phyloP scores from a whole-genome alignment of 805 yeast species.

The Cephaloascus albidus region DNA sequence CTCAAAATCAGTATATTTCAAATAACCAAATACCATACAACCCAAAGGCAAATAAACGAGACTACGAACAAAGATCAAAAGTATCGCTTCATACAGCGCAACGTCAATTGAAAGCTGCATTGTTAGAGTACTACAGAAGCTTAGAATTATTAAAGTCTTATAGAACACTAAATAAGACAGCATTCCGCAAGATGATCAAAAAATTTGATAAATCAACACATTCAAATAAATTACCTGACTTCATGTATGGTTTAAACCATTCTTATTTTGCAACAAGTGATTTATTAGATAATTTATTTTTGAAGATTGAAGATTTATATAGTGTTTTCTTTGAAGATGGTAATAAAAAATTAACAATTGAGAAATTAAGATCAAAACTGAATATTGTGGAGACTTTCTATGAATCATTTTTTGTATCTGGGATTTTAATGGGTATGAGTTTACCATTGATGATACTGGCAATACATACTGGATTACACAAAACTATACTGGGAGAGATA shows the following conservation, averaged over 20 bases:
- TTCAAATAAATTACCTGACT: conserved; percentile 31
- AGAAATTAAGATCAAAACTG: conserved; percentile 48
- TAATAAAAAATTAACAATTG: conserved; percentile 62
- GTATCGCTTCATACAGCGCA: conserved; percentile 59
- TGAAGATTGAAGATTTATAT: conserved; percentile 58
- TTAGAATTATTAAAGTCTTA: conserved; percentile 64
- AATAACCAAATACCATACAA: not conserved
- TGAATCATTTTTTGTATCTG: conserved; percentile 46
- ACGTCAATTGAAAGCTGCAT: conserved; percentile 58
- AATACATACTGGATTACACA: conserved; percentile 39
- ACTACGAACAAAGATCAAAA: conserved; percentile 33
- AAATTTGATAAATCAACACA: conserved; percentile 76
- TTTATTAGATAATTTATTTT: conserved; percentile 52
- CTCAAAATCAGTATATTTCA: not conserved
- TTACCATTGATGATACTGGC: conserved; percentile 61
- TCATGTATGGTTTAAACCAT: conserved; percentile 47
- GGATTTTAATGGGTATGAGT: conserved; percentile 61
- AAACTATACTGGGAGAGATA: conserved; percentile 23
- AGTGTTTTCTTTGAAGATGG: conserved; percentile 61
- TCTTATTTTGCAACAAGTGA: conserved; percentile 58
- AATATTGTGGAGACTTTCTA: conserved; percentile 24
- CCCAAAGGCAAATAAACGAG: conserved; percentile 26
- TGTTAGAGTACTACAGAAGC: conserved; percentile 65
- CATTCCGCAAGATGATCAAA: conserved; percentile 80
- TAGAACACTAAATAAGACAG: conserved; percentile 73